Conservation (phyloP, 2,329 filamentous ascomycete species). For the Cadophora sp. region DNA sequence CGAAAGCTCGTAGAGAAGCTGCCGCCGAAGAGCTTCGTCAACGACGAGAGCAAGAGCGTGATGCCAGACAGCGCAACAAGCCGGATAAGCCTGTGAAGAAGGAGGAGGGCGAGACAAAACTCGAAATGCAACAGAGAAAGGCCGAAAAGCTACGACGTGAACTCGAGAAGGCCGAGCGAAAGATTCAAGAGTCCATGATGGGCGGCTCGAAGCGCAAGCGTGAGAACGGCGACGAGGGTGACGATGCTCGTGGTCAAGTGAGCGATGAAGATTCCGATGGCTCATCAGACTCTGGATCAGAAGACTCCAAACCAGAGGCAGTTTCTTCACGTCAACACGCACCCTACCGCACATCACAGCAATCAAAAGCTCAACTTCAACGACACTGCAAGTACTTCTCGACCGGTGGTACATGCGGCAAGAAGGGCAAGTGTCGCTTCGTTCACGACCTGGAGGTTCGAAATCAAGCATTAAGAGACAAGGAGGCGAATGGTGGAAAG, state of each 20-base stretch:
- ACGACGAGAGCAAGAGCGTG: slow-evolving; percentile 42
- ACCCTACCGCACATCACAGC: slow-evolving; percentile 48
- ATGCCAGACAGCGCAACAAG: slow-evolving; percentile 47
- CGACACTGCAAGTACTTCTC: slow-evolving; percentile 76
- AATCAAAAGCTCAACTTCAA: slow-evolving; percentile 64
- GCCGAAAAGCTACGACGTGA: slow-evolving; percentile 68
- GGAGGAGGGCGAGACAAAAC: slow-evolving; percentile 57
- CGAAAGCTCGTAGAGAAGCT: slow-evolving; percentile 70
- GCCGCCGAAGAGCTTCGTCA: slow-evolving; percentile 59
- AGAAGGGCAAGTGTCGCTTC: slow-evolving; percentile 79
- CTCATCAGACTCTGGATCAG: slow-evolving; percentile 54
- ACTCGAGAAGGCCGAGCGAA: slow-evolving; percentile 71
- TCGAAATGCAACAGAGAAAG: slow-evolving; percentile 60
- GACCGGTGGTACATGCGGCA: slow-evolving; percentile 71
- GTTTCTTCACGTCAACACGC: slow-evolving; percentile 55
- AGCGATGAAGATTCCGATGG: slow-evolving; percentile 42
- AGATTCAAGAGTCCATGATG: slow-evolving; percentile 49
- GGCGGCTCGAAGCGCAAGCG: slow-evolving; percentile 73
- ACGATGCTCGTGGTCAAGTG: slow-evolving; percentile 58
- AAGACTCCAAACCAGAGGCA: slow-evolving; percentile 65
- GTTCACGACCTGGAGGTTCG: slow-evolving; percentile 70
- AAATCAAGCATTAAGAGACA: slow-evolving; percentile 67
- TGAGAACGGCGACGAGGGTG: slow-evolving; percentile 70
- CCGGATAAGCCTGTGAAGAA: slow-evolving; percentile 47
- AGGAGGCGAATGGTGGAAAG: slow-evolving; percentile 68